A percentile compares a stretch with the other conserved stretches of the same genome.
Evolutionary conservation across 1,284 basidiomycete species (phyloP).

Genomic region (Porogramme epimiltina): DNA sequence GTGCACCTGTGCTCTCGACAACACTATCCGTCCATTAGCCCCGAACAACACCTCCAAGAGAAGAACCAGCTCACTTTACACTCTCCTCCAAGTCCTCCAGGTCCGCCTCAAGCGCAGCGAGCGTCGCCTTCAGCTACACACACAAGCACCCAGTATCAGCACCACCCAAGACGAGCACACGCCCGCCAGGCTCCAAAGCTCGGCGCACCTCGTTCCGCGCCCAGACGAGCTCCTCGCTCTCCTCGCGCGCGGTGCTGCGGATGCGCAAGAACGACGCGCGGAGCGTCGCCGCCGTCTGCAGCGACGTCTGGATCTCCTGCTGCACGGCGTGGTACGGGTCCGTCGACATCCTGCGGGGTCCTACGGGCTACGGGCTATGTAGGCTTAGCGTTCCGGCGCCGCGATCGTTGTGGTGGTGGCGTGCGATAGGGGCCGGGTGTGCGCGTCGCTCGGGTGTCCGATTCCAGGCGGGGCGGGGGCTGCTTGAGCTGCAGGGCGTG

Average conservation of each 20-base stretch:
- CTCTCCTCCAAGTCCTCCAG: slow-evolving; percentile 88
- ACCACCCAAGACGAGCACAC: neutral
- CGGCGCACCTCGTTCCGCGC: slow-evolving; percentile 68
- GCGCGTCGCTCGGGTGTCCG: too few relatives aligned
- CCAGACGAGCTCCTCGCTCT: slow-evolving; percentile 74
- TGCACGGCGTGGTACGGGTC: slow-evolving; percentile 85
- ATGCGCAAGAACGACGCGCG: slow-evolving; percentile 78
- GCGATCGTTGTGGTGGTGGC: too few relatives aligned
- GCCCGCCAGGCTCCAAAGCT: too few relatives aligned
- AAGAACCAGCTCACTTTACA: slow-evolving; percentile 78
- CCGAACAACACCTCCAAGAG: too few relatives aligned
- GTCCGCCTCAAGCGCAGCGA: slow-evolving; percentile 80
- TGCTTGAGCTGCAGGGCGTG: too few relatives aligned
- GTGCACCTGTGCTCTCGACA: slow-evolving; percentile 79
- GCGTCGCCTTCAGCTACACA: slow-evolving; percentile 69
- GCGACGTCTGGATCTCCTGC: slow-evolving; percentile 70
- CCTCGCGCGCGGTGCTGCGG: slow-evolving; percentile 64
- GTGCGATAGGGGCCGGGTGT: neutral
- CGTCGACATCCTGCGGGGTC: slow-evolving; percentile 52
- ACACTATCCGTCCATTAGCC: slow-evolving; percentile 54
- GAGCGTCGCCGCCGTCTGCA: slow-evolving; percentile 70
- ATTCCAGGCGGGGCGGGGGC: too few relatives aligned
- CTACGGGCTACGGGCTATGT: neutral
- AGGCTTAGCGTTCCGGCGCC: neutral
- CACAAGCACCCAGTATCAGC: neutral